Evolutionary conservation across 108 stramenopile species (phyloP).

Genomic region (Mediolabrus comicus): DNA sequence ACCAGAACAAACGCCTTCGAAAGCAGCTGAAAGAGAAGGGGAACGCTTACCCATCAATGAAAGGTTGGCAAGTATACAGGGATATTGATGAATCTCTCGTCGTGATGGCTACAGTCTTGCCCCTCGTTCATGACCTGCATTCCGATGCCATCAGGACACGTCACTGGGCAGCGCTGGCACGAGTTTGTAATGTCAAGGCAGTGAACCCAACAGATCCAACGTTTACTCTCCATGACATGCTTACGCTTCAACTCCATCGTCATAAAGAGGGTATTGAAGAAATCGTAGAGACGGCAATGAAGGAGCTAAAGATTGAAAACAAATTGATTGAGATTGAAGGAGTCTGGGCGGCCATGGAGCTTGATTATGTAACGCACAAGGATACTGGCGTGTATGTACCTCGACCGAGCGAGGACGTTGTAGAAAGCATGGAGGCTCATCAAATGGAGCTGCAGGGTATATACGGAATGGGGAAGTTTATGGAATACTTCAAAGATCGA

Average conservation of each 20-base stretch:
- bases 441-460: constrained; percentile 92
- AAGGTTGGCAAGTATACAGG: constrained; percentile 83
- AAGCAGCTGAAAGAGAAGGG: constrained; percentile 79
- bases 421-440: constrained; percentile 84
- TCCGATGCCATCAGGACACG: constrained; percentile 75
- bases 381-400: constrained; percentile 82
- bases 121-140: constrained; percentile 82
- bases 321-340: constrained; percentile 80
- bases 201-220: constrained; percentile 62
- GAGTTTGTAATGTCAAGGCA: constrained; percentile 72
- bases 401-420: constrained; percentile 79
- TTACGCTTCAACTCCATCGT: constrained; percentile 70
- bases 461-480: constrained; percentile 90
- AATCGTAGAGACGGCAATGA: constrained; percentile 86
- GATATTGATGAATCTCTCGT: constrained; percentile 83
- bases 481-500: constrained; percentile 85
- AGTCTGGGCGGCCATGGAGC: constrained; percentile 66
- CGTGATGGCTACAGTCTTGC: constrained; percentile 79
- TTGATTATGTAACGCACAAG: constrained; percentile 81
- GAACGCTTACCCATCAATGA: constrained; percentile 58
- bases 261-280: constrained; percentile 81
- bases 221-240: constrained; percentile 72
- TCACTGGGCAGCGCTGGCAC: constrained; percentile 82
- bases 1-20: constrained; percentile 75
- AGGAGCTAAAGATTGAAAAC: constrained; percentile 89